Base-by-base conservation (phyloP, 2,329 filamentous ascomycete species). In the Scedosporium dehoogii region DNA sequence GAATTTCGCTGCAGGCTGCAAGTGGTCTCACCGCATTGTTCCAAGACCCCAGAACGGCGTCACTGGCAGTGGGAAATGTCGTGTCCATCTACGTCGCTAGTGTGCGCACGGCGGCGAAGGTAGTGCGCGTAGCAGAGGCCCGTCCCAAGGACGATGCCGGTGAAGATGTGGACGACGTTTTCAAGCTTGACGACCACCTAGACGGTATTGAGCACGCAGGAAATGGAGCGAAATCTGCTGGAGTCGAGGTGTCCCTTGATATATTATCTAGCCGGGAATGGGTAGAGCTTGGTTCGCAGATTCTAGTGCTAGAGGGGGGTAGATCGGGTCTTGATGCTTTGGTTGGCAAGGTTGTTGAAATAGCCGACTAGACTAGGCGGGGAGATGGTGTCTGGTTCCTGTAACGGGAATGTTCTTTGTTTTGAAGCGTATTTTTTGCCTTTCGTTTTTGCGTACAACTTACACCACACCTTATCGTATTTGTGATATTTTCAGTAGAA, bases 61-160 rank as follows among this genome's bases (percentile, higher is more conserved):
- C 82, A 1, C 78, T 97, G 6, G 80, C 82, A 0, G 76, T 85
- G 0, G 89, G 90, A 1, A 87, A 83, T 48, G 79, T 88, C 41
- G 86, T 92, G 4, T 92, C 96, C 33, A 84, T 93, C 0, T 97
- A 97, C 70, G 85, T 92, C 48, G 91, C 91, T 18, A 97, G 92
- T 70, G 87, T 97, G 14, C 84, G 93, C 7, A 89, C 92, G 1
- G 85, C 89, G 0, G 92, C 91, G 0, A 87, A 88, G 64, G 84
- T 97, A 1, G 72, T 89, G 27, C 81, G 82, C 38, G 79, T 88
- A 10, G 77, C 70, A 38, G 9, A 65, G 27, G 71, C 27, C 2
- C 21, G 69, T 67, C 70, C 59, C 60, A 74, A 64, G 58, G 75
- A 78, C 27, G 79, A 82, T 10, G 66, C 71, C 25, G 79, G 81